Evolutionary conservation across 1,284 basidiomycete genomes (phyloP), one percentile per base, ranked within the genome.

Genomic region (Boletus nobilissimus): DNA sequence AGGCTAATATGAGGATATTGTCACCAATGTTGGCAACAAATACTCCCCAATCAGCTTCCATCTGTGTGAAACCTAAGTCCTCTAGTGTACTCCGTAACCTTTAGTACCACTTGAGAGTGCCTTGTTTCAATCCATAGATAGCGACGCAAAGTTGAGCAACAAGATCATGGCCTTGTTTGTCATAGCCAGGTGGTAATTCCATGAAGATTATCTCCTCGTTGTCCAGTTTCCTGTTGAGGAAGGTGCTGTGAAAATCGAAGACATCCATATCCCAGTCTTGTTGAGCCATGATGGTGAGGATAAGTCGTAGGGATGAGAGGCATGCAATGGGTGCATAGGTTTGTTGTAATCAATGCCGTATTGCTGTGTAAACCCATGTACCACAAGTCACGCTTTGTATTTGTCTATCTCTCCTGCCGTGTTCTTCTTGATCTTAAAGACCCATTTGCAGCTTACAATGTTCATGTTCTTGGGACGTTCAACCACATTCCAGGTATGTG

Each of bases 101-200:
- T 18, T 64, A 36, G 29, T 72, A 72, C 60, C 70, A 72, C 26
- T 72, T 72, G 8, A 72, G 26, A 4, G 13, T 14, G 5, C 62
- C 70, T 39, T 72, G 70, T n/a, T 72, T 72, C 1, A 11, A 72
- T 8, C 43, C 18, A 3, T 72, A 72, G 34, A 72, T 1, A 3
- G 60, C 43, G 3, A 72, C 9, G 18, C 26, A 39, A 6, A 72
- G 62, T 2, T 32, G 29, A 8, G 54, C 36, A 22, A 70, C 54
- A 10, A 62, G 29, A 14, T 70, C 18, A 3, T 26, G 18, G 11
- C 48, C 48, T 10, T 39, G 48, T 32, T 69, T 54, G 14, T 70
- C 10, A 16, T 24, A 40, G 18, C 69, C 19, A 8, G 54, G 69
- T 13, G 51, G 69, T 3, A 70, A 11, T 40, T 70, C 38, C 51